Base-by-base conservation (phyloP, 2,329 filamentous ascomycete genomes). In the Phyllosticta paracitricarpa region DNA sequence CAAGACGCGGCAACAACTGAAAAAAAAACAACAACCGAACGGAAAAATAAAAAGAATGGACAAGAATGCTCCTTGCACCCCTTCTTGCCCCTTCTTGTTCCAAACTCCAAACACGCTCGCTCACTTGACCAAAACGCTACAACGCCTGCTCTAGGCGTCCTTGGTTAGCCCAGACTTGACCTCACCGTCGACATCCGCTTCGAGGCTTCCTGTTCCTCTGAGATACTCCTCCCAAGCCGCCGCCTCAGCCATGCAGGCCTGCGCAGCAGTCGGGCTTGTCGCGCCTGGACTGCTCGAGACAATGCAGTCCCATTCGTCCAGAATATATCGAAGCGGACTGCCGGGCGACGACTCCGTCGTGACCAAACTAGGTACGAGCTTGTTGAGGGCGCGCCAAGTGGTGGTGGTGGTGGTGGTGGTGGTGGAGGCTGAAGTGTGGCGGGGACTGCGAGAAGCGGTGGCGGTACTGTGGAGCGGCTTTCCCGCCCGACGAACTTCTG, bases 291-390 rank as follows among this genome's bases (percentile, higher is more conserved):
- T 33, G 33, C 33, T 40, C 5, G 60, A 58, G 8, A 56, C 48
- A 51, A 61, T 61, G 60, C 60, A 89, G 77, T 97, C 93, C 89
- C 91, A 96, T 71, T 96, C 91, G 65, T 86, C 88, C 84, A 97
- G 91, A 62, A 96, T 80, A 64, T 88, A 40, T 8, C 33, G 33
- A 17, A 40, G 33, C 10, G 33, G 33, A 10, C 33, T 40, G 33
- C 33, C 9, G 10, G 33, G 89, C 40, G 86, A 89, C n/a, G 92
- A 89, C 0, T 89, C 93, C 48, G 85, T 83, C 71, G 91, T 89
- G 66, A 97, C 77, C 68, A 90, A 91, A 66, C 85, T 86, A 0
- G 91, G 89, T 8, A 84, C 83, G 52, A 91, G 76, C 65, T 87
- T 85, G 70, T 86, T 86, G 61, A 95, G 81, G 56, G 87, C 82